phyloP scores from a whole-genome alignment of 2,329 filamentous ascomycete species.

The Calonectria pseudoturangicola region DNA sequence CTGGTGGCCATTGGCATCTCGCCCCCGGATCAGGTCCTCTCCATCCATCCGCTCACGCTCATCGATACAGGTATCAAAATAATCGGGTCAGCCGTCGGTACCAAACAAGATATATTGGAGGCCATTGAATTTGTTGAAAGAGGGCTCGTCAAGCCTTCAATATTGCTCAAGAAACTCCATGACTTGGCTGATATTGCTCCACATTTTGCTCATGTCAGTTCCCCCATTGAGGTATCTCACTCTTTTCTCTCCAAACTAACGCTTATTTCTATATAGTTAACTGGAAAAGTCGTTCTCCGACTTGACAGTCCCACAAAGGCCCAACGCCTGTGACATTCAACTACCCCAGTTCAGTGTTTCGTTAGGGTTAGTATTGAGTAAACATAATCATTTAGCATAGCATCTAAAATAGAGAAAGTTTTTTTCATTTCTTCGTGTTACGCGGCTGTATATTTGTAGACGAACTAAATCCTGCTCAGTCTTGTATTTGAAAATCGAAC shows the following conservation, averaged over 20 bases:
- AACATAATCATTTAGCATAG: not conserved
- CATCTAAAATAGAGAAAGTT: not conserved
- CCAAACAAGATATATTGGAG: conserved; percentile 61
- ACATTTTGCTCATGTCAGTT: not conserved
- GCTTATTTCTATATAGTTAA: not conserved
- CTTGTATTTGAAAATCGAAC: too few relatives aligned
- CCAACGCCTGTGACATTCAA: not conserved
- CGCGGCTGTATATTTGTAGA: too few relatives aligned
- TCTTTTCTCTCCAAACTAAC: not conserved
- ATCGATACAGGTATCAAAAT: conserved; percentile 61
- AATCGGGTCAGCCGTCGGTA: conserved; percentile 61
- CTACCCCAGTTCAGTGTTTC: not conserved
- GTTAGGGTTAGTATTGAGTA: not conserved
- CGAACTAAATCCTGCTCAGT: too few relatives aligned
- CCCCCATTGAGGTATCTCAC: not conserved
- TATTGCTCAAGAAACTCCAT: not conserved
- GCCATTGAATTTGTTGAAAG: conserved; percentile 63
- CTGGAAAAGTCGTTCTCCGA: conserved; percentile 3
- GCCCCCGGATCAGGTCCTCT: conserved; percentile 50
- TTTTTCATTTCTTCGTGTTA: too few relatives aligned
- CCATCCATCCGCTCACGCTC: conserved; percentile 59
- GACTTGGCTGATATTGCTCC: not conserved
- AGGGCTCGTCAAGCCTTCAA: conserved; percentile 42
- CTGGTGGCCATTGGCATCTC: conserved; percentile 63
- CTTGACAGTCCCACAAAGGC: not conserved